phyloP scores from a whole-genome alignment of 2,329 filamentous ascomycete species.

The Claviceps cyperi region DNA sequence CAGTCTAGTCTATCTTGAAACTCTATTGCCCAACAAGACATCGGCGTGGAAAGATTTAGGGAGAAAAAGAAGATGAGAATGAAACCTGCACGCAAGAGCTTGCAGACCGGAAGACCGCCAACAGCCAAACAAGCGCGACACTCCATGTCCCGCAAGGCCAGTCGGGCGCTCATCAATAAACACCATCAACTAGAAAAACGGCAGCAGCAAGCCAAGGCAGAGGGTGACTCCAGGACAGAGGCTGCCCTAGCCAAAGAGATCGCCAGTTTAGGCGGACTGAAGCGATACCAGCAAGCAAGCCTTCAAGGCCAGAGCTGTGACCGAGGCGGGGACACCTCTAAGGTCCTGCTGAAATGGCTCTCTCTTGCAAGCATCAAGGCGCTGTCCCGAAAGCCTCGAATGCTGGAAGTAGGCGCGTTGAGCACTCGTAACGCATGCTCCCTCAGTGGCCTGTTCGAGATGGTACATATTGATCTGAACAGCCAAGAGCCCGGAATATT shows the following conservation, averaged over 20 bases:
- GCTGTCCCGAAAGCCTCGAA: constrained; percentile 28
- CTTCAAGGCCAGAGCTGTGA: constrained; percentile 53
- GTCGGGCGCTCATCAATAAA: constrained; percentile 48
- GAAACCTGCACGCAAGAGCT: constrained; percentile 29
- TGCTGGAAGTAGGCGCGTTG: constrained; percentile 83
- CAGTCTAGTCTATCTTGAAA: not conserved
- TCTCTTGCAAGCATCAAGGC: constrained; percentile 16
- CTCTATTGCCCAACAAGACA: not conserved
- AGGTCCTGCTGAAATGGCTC: constrained; percentile 50
- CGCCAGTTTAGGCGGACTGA: constrained; percentile 42
- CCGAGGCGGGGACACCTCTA: constrained; percentile 53
- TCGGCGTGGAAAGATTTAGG: not conserved
- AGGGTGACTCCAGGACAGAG: constrained; percentile 34
- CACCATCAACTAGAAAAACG: constrained; percentile 53
- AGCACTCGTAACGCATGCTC: constrained; percentile 78
- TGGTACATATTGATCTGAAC: constrained; percentile 79
- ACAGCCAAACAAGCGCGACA: constrained; percentile 31
- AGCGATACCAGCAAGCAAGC: constrained; percentile 52
- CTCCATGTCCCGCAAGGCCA: constrained; percentile 50
- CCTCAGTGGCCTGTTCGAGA: constrained; percentile 51
- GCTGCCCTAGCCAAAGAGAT: constrained; percentile 39
- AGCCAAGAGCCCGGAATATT: constrained; percentile 69
- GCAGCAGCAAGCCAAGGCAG: constrained; percentile 36
- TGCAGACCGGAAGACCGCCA: constrained; percentile 39
- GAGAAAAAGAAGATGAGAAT: constrained; percentile 14